phyloP scores from a whole-genome alignment of 805 yeast genomes.

The Pichia paraexigua region DNA sequence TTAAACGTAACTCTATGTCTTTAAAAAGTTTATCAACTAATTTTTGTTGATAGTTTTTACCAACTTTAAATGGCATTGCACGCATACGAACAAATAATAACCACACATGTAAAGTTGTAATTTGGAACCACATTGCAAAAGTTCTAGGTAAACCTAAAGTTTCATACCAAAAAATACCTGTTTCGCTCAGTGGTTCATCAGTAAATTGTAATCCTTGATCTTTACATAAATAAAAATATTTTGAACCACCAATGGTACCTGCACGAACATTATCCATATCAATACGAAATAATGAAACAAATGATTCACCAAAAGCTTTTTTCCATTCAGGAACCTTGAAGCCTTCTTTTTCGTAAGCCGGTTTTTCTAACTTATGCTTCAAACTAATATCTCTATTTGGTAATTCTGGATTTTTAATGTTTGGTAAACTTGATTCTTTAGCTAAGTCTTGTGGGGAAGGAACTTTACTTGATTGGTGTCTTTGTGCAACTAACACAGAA shows the following conservation, averaged over 20 bases:
- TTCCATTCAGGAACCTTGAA: conserved; percentile 40
- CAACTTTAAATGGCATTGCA: conserved; percentile 86
- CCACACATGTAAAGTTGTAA: conserved; percentile 89
- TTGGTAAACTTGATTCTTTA: conserved; percentile 27
- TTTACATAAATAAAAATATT: conserved; percentile 81
- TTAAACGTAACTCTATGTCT: conserved; percentile 81
- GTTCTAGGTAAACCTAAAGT: conserved; percentile 76
- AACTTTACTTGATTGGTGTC: not conserved
- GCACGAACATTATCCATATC: conserved; percentile 92
- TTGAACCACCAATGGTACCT: conserved; percentile 89
- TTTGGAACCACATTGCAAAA: conserved; percentile 94
- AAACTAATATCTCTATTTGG: conserved; percentile 31
- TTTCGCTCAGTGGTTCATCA: conserved; percentile 59
- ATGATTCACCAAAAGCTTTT: conserved; percentile 54
- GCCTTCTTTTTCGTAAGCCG: conserved; percentile 24
- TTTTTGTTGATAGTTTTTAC: conserved; percentile 85
- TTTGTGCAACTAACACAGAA: not conserved
- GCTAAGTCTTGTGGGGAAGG: conserved; percentile 21
- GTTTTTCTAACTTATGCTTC: conserved; percentile 24
- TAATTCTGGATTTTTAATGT: conserved; percentile 27
- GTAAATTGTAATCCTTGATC: conserved; percentile 73
- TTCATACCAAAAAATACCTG: conserved; percentile 80
- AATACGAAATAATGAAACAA: conserved; percentile 53
- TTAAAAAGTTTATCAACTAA: conserved; percentile 81
- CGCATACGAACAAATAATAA: conserved; percentile 91